Conservation (phyloP, 2,329 filamentous ascomycete species). For the Teratosphaeria epicoccoides region DNA sequence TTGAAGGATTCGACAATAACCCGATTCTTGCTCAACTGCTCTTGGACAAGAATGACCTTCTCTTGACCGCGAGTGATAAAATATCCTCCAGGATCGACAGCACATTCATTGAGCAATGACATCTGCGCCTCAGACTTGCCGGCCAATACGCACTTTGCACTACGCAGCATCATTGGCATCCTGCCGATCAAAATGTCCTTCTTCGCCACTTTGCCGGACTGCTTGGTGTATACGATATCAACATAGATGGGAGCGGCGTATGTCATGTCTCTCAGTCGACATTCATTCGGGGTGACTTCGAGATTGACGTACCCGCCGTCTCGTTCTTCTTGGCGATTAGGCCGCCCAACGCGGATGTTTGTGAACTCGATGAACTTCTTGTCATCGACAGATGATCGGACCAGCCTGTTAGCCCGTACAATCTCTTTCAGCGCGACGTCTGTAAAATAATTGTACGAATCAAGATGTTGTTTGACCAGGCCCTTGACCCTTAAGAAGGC, state of each 20-base stretch:
- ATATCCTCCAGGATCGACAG: slow-evolving; percentile 90
- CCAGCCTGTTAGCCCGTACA: slow-evolving; percentile 76
- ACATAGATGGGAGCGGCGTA: slow-evolving; percentile 91
- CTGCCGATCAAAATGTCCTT: slow-evolving; percentile 71
- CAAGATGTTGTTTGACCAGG: slow-evolving; percentile 92
- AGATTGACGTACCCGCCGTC: slow-evolving; percentile 57
- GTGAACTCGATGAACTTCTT: slow-evolving; percentile 58
- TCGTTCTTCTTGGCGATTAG: slow-evolving; percentile 68
- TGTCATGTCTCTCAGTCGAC: slow-evolving; percentile 91
- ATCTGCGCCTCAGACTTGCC: slow-evolving; percentile 79
- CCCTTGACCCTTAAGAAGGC: slow-evolving; percentile 98
- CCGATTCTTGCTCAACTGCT: slow-evolving; percentile 97
- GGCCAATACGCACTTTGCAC: slow-evolving; percentile 79
- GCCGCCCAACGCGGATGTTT: slow-evolving; percentile 76
- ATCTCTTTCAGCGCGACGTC: slow-evolving; percentile 97
- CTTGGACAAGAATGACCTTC: slow-evolving; percentile 96
- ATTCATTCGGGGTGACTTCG: slow-evolving; percentile 82
- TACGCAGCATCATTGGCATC: slow-evolving; percentile 94
- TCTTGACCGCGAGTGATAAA: slow-evolving; percentile 97
- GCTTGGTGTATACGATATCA: slow-evolving; percentile 81
- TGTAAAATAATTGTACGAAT: slow-evolving; percentile 98
- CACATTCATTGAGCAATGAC: slow-evolving; percentile 89
- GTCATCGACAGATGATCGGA: slow-evolving; percentile 60
- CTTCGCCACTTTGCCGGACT: slow-evolving; percentile 62
- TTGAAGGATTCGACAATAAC: slow-evolving; percentile 97